Percentiles rank a stretch among this genome's conserved stretches.
Conservation (phyloP, 805 yeast species). For the Suhomyces emberorum region DNA sequence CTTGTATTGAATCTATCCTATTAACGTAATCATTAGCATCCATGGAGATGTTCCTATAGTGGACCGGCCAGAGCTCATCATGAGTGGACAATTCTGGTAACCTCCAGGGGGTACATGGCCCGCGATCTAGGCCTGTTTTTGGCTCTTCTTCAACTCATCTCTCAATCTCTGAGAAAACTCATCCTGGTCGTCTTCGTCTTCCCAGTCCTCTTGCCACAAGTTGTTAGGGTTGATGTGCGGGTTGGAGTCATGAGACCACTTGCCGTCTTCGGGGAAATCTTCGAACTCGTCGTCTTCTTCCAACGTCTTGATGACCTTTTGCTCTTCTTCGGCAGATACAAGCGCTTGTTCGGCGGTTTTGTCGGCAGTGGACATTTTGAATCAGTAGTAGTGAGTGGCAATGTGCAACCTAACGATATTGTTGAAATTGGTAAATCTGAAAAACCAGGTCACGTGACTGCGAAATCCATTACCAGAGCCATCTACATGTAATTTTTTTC, state of each 20-base stretch:
- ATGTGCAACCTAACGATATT: background rate
- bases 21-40: no score
- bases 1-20: no score
- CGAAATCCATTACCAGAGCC: background rate
- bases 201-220: conserved; percentile 98
- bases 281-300: conserved; percentile 98
- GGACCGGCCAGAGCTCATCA: no score
- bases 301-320: conserved; percentile 58
- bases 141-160: conserved; percentile 33
- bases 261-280: conserved; percentile 84
- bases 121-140: conserved; percentile 5
- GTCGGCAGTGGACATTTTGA: conserved; percentile 1
- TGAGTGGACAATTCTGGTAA: no score
- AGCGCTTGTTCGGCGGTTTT: conserved; percentile 7
- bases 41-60: no score
- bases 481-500: conserved; percentile 1
- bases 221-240: conserved; percentile 51
- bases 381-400: conserved; percentile 3
- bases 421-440: background rate
- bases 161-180: conserved; percentile 76
- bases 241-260: conserved; percentile 66
- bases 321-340: conserved; percentile 21
- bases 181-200: conserved; percentile 89
- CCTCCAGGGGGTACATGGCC: no score
- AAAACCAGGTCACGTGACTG: conserved; percentile 2